Conservation (phyloP, 2,329 filamentous ascomycete species). For the Xylariaceae sp. region DNA sequence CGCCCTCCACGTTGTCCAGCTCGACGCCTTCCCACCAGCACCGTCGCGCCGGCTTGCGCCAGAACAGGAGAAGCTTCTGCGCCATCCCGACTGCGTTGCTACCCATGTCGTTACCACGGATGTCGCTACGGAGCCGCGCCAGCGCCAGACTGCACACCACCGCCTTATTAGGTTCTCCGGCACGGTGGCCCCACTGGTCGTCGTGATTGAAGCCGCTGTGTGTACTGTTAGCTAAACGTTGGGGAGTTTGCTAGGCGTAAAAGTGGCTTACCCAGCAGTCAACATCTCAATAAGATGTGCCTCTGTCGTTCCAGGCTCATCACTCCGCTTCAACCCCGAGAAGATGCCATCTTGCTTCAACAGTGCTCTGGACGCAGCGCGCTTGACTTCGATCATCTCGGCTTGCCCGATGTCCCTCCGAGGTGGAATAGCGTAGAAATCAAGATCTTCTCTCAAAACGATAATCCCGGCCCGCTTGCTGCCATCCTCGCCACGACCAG, state of each 20-base stretch:
- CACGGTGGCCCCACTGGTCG: conserved; percentile 92
- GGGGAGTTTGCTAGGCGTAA: not conserved
- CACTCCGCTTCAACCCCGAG: conserved; percentile 88
- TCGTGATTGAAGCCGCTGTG: conserved; percentile 91
- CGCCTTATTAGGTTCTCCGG: conserved; percentile 96
- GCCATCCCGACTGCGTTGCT: conserved; percentile 92
- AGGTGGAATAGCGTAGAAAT: conserved; percentile 96
- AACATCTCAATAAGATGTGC: conserved; percentile 99
- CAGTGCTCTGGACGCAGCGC: conserved; percentile 82
- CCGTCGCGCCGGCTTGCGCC: conserved; percentile 91
- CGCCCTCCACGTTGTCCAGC: conserved; percentile 81
- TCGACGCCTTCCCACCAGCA: conserved; percentile 99
- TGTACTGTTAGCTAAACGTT: conserved; percentile 16
- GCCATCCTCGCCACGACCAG: conserved; percentile 55
- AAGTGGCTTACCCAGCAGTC: conserved; percentile 78
- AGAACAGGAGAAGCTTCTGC: conserved; percentile 95
- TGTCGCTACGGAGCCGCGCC: conserved; percentile 87
- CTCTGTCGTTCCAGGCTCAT: conserved; percentile 94
- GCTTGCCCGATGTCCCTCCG: conserved; percentile 75
- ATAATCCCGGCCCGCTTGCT: conserved; percentile 94
- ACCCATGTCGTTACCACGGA: conserved; percentile 73
- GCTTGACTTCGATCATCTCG: conserved; percentile 96
- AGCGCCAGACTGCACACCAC: conserved; percentile 96
- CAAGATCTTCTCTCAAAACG: conserved; percentile 89
- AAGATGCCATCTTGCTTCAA: conserved; percentile 93